Conservation (phyloP, 257 asterid genomes). For the Jaltomata sinuosa region DNA sequence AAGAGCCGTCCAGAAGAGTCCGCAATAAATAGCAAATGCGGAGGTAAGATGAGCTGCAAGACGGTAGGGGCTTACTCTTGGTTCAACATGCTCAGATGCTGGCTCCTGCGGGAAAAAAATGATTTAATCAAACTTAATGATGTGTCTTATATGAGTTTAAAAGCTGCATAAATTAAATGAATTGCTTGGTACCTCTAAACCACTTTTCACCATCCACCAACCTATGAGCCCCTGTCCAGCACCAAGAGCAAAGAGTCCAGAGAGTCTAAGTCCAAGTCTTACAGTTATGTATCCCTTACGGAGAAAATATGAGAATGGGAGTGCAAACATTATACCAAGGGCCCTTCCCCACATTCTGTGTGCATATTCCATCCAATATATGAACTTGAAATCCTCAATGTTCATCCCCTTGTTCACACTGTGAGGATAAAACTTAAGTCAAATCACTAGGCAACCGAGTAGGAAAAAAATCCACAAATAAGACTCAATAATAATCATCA, state of each 20-base stretch:
- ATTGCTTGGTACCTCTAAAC: constrained; percentile 65
- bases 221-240: constrained; percentile 97
- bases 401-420: constrained; percentile 86
- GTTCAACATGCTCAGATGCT: constrained; percentile 64
- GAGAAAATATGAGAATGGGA: constrained; percentile 88
- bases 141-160: background rate
- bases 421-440: constrained; percentile 9
- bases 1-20: constrained; percentile 91
- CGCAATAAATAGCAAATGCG: constrained; percentile 78
- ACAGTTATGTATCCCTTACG: constrained; percentile 84
- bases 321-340: constrained; percentile 86
- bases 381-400: constrained; percentile 86
- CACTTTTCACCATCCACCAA: constrained; percentile 99
- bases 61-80: constrained; percentile 97
- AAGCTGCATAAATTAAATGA: background rate
- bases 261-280: constrained; percentile 65
- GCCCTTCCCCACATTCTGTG: constrained; percentile 99
- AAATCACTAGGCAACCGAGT: background rate
- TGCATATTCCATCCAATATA: constrained; percentile 98
- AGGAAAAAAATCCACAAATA: background rate
- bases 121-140: background rate
- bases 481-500: background rate
- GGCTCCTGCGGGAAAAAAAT: constrained; percentile 52
- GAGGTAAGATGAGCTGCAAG: constrained; percentile 97
- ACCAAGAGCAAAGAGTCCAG: constrained; percentile 89